Evolutionary conservation across 345 rosid genomes (phyloP), one percentile per base, ranked within the genome.

Genomic region (Erysimum cheiranthoides): DNA sequence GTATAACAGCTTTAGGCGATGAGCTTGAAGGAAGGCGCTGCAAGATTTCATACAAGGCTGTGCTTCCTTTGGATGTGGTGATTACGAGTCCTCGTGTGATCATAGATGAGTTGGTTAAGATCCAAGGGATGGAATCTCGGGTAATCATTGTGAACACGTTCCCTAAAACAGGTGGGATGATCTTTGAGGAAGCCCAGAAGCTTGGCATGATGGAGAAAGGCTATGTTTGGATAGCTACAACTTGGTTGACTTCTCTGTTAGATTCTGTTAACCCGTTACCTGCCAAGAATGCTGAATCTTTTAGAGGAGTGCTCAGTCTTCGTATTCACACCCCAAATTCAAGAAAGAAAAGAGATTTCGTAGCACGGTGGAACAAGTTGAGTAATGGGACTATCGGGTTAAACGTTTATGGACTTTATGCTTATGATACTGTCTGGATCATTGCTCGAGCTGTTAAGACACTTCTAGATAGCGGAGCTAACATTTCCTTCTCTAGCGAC

Each of bases 401-500:
- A 56, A 92, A 90, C 57, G 90, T 95, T 38, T 87, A 84, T 71
- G 97, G 87, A 53, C 78, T 94, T 9, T 92, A 90, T 53, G 96
- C 96, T 12, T 94, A 92, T 77, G 97, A 94, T 66, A 87, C 97
- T 14, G 97, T 94, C 36, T 90, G 97, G 98, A 85, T 89, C 71
- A 74, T 94, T 68, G 98, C 97, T 77, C 80, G 51, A 68, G 95
- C 97, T n/a, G 56, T 90, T 28, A 92, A 88, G 74, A 46, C 30
- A 47, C 88, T 92, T 67, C 63, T 94, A 2, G 90, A 87, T 74
- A 87, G 81, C 12, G 91, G 97, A 36, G 83, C 84, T 65, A 81
- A 62, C 82, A 87, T 94, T 61, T 83, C 95, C 5, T 94, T 94
- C 81, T 86, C 97, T 6, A 84, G 83, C 59, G 89, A 89, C 70